Conservation (phyloP, 2,329 filamentous ascomycete species). For the Scorias spongiosa region DNA sequence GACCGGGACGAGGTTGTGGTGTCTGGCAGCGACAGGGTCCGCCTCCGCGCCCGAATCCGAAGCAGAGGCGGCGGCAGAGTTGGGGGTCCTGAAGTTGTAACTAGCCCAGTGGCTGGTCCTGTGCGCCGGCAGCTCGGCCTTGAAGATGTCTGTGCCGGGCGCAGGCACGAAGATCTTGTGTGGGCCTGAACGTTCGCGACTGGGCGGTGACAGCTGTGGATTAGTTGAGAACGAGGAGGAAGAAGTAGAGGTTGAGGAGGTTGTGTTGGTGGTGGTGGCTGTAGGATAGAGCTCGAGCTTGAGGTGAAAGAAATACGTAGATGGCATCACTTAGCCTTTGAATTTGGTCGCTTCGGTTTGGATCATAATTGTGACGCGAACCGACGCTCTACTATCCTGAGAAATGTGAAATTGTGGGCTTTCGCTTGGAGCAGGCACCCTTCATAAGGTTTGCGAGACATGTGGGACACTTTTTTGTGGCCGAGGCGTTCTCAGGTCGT, state of each 20-base stretch:
- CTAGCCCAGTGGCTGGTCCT: conserved; percentile 23
- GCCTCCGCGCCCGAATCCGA: conserved; percentile 6
- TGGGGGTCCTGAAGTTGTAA: conserved; percentile 3
- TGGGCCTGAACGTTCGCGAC: too few species aligned
- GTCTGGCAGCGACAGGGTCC: conserved; percentile 1
- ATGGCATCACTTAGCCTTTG: conserved; percentile 40
- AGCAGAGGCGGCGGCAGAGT: neutral
- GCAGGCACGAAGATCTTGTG: conserved; percentile 23
- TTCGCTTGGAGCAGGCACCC: too few species aligned
- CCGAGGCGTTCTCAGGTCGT: neutral
- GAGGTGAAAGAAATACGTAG: conserved; percentile 49
- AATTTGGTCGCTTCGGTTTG: neutral
- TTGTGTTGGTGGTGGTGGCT: conserved; percentile 6
- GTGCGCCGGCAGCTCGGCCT: conserved; percentile 27
- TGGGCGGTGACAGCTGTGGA: conserved; percentile 1
- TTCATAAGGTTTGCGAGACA: conserved; percentile 1
- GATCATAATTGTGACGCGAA: conserved; percentile 1
- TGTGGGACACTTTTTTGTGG: conserved; percentile 1
- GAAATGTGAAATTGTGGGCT: too few species aligned
- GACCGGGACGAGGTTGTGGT: conserved; percentile 1
- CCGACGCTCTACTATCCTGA: neutral
- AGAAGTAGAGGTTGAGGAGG: neutral
- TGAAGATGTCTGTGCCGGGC: conserved; percentile 31
- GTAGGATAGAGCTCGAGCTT: conserved; percentile 42
- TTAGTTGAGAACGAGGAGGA: conserved; percentile 2